Percentiles rank a stretch among this genome's conserved stretches.
Conservation (phyloP, 1,284 basidiomycete species). For the Puccinia sorghi region DNA sequence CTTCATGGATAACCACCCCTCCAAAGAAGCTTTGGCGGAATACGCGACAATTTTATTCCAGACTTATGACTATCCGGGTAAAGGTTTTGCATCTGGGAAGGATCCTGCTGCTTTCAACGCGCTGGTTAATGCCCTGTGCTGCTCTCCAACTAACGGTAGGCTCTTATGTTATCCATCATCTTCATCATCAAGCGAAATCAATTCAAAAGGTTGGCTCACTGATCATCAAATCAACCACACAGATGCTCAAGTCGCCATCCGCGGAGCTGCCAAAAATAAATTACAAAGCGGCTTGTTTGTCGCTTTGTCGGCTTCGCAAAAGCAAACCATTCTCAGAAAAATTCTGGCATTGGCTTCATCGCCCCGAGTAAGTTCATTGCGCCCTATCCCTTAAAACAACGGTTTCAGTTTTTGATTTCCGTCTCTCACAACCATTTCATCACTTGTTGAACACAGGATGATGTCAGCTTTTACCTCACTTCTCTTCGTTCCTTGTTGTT, state of each 20-base stretch:
- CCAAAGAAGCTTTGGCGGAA: slow-evolving; percentile 26
- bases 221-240: not conserved
- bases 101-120: slow-evolving; percentile 27
- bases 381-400: not conserved
- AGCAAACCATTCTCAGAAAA: slow-evolving; percentile 27
- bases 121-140: slow-evolving; percentile 32
- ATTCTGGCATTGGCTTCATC: slow-evolving; percentile 37
- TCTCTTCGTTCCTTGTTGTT: slow-evolving; percentile 29
- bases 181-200: not conserved
- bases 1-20: not conserved
- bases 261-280: slow-evolving; percentile 29
- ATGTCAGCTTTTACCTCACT: slow-evolving; percentile 25
- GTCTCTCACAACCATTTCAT: not conserved
- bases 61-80: slow-evolving; percentile 32
- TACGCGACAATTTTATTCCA: slow-evolving; percentile 41
- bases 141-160: slow-evolving; percentile 16
- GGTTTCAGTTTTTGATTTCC: not conserved
- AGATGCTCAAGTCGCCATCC: slow-evolving; percentile 18
- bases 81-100: slow-evolving; percentile 28
- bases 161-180: not conserved
- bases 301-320: slow-evolving; percentile 27
- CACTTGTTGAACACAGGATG: slow-evolving; percentile 14
- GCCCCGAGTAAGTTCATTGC: slow-evolving; percentile 3
- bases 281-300: slow-evolving; percentile 34
- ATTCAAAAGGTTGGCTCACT: not conserved